Evolutionary conservation across 257 asterid species (phyloP).

Genomic region (Solanum chaucha): DNA sequence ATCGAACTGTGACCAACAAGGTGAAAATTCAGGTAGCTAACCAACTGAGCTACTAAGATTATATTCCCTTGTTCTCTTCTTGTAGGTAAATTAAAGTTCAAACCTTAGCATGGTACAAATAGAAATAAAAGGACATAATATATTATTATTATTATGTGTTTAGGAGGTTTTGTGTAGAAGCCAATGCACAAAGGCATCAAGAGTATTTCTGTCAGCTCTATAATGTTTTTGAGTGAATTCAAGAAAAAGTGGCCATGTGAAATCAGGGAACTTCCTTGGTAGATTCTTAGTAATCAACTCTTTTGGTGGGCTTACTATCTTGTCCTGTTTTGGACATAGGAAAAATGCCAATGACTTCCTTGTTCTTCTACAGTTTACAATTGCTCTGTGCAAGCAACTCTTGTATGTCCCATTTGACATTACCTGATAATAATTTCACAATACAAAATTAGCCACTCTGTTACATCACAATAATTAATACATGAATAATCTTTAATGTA

Average conservation of each 20-base stretch:
- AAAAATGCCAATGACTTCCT: constrained; percentile 74
- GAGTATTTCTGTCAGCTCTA: constrained; percentile 72
- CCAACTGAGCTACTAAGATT: background rate
- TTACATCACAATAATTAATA: background rate
- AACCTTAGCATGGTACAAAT: background rate
- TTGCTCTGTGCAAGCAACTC: constrained; percentile 77
- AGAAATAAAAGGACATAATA: background rate
- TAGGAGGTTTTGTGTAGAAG: constrained; percentile 4
- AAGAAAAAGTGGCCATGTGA: constrained; percentile 51
- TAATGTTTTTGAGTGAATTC: constrained; percentile 76
- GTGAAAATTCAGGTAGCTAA: background rate
- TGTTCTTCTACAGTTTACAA: constrained; percentile 38
- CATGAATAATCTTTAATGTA: background rate
- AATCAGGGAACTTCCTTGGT: constrained; percentile 64
- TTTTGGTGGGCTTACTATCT: constrained; percentile 49
- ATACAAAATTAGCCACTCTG: background rate
- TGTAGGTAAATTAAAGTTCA: background rate
- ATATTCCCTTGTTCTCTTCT: background rate
- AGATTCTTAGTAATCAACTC: constrained; percentile 18
- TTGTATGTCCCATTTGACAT: constrained; percentile 73
- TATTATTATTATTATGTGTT: background rate
- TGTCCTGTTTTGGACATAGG: constrained; percentile 51
- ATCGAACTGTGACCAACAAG: background rate
- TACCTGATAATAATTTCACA: constrained; percentile 32
- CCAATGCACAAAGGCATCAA: constrained; percentile 57